These are phyloP conservation scores for Candida palmyrensis DNA, from an alignment of 805 yeast species.

Conservation along the genomic window DNA sequence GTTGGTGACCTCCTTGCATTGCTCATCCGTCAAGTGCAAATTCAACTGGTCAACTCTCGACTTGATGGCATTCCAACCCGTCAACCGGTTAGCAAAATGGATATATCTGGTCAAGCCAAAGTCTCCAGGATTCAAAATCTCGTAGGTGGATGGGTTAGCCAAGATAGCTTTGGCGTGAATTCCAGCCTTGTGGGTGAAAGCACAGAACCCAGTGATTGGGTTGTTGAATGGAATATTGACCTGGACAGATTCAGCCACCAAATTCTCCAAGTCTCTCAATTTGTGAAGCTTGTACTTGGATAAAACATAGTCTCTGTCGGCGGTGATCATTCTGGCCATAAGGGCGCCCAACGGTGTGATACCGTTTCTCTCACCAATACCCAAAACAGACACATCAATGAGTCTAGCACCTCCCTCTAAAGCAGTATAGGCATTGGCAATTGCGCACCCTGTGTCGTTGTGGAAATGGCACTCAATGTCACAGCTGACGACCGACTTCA, in stretches of 20 bases:
- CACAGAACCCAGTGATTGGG: conserved; percentile 99
- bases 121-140: conserved; percentile 89
- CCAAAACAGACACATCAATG: conserved; percentile 92
- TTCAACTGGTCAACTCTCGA: conserved; percentile 96
- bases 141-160: conserved; percentile 98
- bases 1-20: conserved; percentile 89
- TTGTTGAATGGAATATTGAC: conserved; percentile 97
- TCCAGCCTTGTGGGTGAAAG: conserved; percentile 99
- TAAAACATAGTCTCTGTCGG: conserved; percentile 92
- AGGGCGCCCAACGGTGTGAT: conserved; percentile 96
- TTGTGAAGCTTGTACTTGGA: conserved; percentile 93
- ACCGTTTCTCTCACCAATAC: conserved; percentile 99
- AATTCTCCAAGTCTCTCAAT: conserved; percentile 89
- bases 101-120: conserved; percentile 95
- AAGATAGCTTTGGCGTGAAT: conserved; percentile 98
- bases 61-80: conserved; percentile 99
- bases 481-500: conserved; percentile 89
- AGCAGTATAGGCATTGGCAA: conserved; percentile 97
- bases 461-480: conserved; percentile 99
- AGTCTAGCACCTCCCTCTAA: conserved; percentile 95
- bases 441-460: conserved; percentile 98
- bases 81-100: conserved; percentile 95
- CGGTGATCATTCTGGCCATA: conserved; percentile 99
- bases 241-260: conserved; percentile 96
- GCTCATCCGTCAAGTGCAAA: conserved; percentile 82